Evolutionary conservation across 345 rosid species (phyloP).

Genomic region (Anacardium occidentale): DNA sequence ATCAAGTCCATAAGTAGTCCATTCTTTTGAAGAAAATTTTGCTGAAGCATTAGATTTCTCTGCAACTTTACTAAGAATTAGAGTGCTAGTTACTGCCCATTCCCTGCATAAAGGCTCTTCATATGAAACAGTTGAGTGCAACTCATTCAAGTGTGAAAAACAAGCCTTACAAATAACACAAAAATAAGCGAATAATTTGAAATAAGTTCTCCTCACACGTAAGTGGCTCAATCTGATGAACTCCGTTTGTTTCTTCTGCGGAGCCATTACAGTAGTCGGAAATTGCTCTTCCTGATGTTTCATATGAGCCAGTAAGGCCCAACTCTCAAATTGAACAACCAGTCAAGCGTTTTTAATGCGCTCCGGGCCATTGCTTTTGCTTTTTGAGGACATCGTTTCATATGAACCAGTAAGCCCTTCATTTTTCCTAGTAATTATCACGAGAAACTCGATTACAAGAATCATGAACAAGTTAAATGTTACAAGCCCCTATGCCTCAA

Average conservation of each 20-base stretch:
- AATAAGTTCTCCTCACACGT: slow-evolving; percentile 3
- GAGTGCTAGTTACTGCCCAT: no score
- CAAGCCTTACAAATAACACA: neutral
- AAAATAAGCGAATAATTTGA: slow-evolving; percentile 15
- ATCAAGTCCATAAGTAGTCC: neutral
- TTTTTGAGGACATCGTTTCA: slow-evolving; percentile 42
- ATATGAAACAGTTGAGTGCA: neutral
- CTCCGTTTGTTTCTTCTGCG: slow-evolving; percentile 26
- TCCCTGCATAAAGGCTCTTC: neutral
- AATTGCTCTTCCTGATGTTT: slow-evolving; percentile 34
- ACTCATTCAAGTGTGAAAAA: neutral
- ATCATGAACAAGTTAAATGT: neutral
- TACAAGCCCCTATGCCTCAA: slow-evolving; percentile 24
- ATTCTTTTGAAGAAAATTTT: neutral
- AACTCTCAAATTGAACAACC: slow-evolving; percentile 1
- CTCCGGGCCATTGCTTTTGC: slow-evolving; percentile 46
- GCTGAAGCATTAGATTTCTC: neutral
- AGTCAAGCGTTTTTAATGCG: slow-evolving; percentile 28
- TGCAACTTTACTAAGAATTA: no score
- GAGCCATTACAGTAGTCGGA: slow-evolving; percentile 37
- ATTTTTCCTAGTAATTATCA: no score
- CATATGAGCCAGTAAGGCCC: slow-evolving; percentile 30
- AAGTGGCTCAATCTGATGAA: slow-evolving; percentile 34
- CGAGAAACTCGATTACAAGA: no score
- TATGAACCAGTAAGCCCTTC: no score